Percentiles rank a stretch among this genome's conserved stretches.
These are phyloP conservation scores for Pelargonium australe DNA, from an alignment of 441 rosid genomes.

Conservation along the genomic window DNA sequence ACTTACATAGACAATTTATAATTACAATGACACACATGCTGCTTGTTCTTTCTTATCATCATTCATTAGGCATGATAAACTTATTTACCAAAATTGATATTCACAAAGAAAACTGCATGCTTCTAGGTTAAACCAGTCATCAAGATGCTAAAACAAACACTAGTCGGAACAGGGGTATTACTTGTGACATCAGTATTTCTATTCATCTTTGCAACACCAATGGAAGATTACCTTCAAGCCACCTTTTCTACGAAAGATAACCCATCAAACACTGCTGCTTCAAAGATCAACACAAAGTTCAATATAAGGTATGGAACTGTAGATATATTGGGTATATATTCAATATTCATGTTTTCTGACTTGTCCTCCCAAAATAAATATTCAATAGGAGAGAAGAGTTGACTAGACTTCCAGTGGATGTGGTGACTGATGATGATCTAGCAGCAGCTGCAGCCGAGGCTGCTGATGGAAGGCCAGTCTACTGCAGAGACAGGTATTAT, in stretches of 20 bases:
- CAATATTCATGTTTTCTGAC: slow-evolving; percentile 6
- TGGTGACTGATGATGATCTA: slow-evolving; percentile 57
- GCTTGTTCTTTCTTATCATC: slow-evolving; percentile 6
- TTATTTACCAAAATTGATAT: not conserved
- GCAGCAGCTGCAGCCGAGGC: slow-evolving; percentile 97
- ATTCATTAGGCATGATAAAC: not conserved
- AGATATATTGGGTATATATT: slow-evolving; percentile 7
- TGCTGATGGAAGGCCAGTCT: slow-evolving; percentile 90
- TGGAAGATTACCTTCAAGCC: slow-evolving; percentile 53
- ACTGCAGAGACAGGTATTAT: slow-evolving; percentile 76
- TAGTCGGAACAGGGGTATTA: slow-evolving; percentile 69
- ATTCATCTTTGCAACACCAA: slow-evolving; percentile 74
- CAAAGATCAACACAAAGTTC: slow-evolving; percentile 49
- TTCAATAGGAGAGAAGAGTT: slow-evolving; percentile 60
- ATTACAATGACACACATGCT: not conserved
- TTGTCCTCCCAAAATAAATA: slow-evolving; percentile 9
- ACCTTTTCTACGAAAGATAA: slow-evolving; percentile 31
- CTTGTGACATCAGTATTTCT: slow-evolving; percentile 60
- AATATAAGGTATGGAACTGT: slow-evolving; percentile 45
- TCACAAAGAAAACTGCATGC: slow-evolving; percentile 11
- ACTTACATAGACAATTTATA: slow-evolving; percentile 12
- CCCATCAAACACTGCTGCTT: slow-evolving; percentile 32
- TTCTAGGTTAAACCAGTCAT: slow-evolving; percentile 80
- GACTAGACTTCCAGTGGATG: slow-evolving; percentile 63
- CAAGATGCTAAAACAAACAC: slow-evolving; percentile 77